Evolutionary conservation across 2,329 filamentous ascomycete genomes (phyloP).

Genomic region (Xylariaceae sp.): DNA sequence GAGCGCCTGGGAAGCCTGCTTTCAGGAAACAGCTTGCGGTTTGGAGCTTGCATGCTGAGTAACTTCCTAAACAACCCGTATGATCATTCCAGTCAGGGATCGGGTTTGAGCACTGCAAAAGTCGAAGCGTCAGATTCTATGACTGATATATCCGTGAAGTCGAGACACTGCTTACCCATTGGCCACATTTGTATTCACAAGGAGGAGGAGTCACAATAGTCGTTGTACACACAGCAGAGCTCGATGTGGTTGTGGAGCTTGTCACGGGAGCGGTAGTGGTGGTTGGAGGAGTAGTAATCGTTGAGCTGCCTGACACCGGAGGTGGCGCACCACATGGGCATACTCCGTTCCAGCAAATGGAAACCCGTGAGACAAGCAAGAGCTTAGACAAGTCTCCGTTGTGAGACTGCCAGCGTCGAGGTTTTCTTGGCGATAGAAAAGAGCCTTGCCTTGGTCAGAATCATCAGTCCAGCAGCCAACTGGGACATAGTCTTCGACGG

Average conservation of each 20-base stretch:
- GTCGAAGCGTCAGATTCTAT: too few relatives aligned
- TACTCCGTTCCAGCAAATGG: slow-evolving; percentile 48
- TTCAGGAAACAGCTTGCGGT: slow-evolving; percentile 47
- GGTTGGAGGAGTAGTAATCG: slow-evolving; percentile 13
- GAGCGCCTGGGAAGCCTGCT: slow-evolving; percentile 46
- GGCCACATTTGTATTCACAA: slow-evolving; percentile 53
- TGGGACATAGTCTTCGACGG: slow-evolving; percentile 51
- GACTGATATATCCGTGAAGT: too few relatives aligned
- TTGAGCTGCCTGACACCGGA: slow-evolving; percentile 39
- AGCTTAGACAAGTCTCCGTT: slow-evolving; percentile 38
- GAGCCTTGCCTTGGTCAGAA: slow-evolving; percentile 38
- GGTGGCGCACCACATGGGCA: slow-evolving; percentile 20
- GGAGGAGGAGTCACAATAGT: slow-evolving; percentile 41
- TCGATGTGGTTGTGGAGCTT: slow-evolving; percentile 21
- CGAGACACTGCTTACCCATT: slow-evolving; percentile 30
- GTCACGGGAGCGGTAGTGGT: slow-evolving; percentile 19
- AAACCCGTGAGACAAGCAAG: slow-evolving; percentile 42
- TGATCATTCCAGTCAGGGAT: slow-evolving; percentile 46
- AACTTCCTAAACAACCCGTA: slow-evolving; percentile 38
- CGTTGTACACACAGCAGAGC: slow-evolving; percentile 43
- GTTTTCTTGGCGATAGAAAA: slow-evolving; percentile 40
- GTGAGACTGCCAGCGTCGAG: slow-evolving; percentile 37
- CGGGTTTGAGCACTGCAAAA: slow-evolving; percentile 28
- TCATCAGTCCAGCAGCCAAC: slow-evolving; percentile 59
- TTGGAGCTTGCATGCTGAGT: slow-evolving; percentile 44